phyloP scores from a whole-genome alignment of 805 yeast species.

The Torulaspora indica region DNA sequence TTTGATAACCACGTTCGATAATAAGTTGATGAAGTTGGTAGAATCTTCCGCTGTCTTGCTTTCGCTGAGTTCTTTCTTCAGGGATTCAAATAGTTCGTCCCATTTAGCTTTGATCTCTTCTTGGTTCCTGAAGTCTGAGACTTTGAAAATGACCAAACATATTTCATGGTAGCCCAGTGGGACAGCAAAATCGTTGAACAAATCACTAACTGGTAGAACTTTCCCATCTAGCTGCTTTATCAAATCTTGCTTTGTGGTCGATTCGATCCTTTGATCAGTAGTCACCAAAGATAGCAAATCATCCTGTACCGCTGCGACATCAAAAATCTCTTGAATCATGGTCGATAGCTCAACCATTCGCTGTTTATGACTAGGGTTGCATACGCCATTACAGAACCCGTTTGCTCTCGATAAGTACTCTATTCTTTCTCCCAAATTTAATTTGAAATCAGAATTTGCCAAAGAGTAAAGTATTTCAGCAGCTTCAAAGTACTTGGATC shows the following conservation, averaged over 20 bases:
- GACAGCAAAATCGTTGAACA: constrained; percentile 81
- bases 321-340: constrained; percentile 71
- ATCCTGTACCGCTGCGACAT: constrained; percentile 78
- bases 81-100: constrained; percentile 62
- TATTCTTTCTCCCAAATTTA: constrained; percentile 67
- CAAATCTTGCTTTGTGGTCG: constrained; percentile 48
- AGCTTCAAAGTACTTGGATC: constrained; percentile 74
- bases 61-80: constrained; percentile 33
- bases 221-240: constrained; percentile 53
- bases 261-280: constrained; percentile 45
- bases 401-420: constrained; percentile 88
- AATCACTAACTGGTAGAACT: constrained; percentile 66
- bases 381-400: constrained; percentile 83
- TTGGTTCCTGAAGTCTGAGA: constrained; percentile 77
- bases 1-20: constrained; percentile 38
- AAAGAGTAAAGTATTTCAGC: constrained; percentile 72
- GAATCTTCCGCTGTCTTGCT: constrained; percentile 31
- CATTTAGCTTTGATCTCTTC: constrained; percentile 81
- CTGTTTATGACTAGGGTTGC: constrained; percentile 72
- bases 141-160: constrained; percentile 70
- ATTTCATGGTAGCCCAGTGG: constrained; percentile 84
- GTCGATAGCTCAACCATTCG: constrained; percentile 66
- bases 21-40: constrained; percentile 35
- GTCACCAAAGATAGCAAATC: constrained; percentile 45
- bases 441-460: constrained; percentile 66